Base-by-base conservation (phyloP, 202 grass and related monocot genomes). In the Bolboschoenoplectus hybrid region DNA sequence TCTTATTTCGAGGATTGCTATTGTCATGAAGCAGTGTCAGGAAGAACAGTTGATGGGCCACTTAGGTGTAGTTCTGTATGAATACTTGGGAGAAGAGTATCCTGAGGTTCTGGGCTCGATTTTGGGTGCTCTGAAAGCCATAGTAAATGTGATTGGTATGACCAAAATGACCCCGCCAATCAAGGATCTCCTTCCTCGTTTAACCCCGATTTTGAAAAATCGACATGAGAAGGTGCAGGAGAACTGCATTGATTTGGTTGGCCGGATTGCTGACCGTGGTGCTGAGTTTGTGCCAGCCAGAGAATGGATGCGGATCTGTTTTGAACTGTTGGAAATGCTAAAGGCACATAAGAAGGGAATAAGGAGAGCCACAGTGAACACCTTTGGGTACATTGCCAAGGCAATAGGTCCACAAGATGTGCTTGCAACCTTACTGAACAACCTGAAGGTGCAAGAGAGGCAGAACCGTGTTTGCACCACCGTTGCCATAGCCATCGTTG, bases 231-330 rank as follows among this genome's bases (percentile, higher is more conserved):
- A 98, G 80, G 96, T 98, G 58, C 96, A 98, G 86, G 96, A 98
- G 85, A 98, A 98, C 82, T 98, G 93, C 79, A 98, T 98, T 46
- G 97, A 99, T 67, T 89, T 99, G 75, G 97, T 99, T 81, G 97
- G 97, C 87, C 85, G 97, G 74, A 99, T 99, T 92, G 93, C 92
- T 83, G 97, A 97, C 81, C 93, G 93, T 89, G 93, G 97, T 86
- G 97, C 97, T 69, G 97, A 99, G 83, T 99, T 96, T 70, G 97
- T 99, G 16, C 93, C 93, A 41, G 97, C 97, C 11, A 94, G 97
- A 85, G 97, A 99, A 67, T 99, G 97, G 97, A 99, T 99, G 97
- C 95, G 93, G 84, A 99, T 99, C 71, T 99, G 97, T 50, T 99
- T 99, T 60, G 97, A 99, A 91, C 89, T 99, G 50, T 88, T 99